phyloP scores from a whole-genome alignment of 176 grass and related monocot species.

The Rhynchospora pubera region DNA sequence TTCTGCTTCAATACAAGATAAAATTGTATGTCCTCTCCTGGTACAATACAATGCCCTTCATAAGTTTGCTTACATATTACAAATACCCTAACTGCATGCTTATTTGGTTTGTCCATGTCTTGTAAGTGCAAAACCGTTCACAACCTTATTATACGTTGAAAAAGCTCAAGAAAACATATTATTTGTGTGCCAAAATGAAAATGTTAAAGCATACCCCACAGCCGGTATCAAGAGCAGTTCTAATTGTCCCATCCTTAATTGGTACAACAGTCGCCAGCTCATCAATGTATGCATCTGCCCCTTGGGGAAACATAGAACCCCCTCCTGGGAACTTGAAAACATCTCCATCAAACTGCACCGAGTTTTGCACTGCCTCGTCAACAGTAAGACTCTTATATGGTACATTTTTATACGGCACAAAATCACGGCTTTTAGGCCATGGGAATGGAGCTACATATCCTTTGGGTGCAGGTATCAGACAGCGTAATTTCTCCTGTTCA shows the following conservation, averaged over 20 bases:
- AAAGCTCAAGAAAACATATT: background rate
- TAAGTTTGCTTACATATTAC: background rate
- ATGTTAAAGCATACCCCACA: constrained; percentile 59
- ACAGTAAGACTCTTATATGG: constrained; percentile 58
- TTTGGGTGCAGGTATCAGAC: constrained; percentile 72
- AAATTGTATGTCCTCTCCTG: background rate
- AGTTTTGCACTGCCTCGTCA: constrained; percentile 67
- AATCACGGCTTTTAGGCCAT: constrained; percentile 81
- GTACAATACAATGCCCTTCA: background rate
- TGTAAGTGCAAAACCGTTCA: background rate
- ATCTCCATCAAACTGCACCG: constrained; percentile 65
- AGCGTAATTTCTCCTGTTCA: constrained; percentile 55
- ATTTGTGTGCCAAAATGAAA: background rate
- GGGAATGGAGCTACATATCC: constrained; percentile 63
- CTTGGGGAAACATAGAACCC: constrained; percentile 68
- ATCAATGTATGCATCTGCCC: constrained; percentile 60
- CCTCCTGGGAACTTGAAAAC: constrained; percentile 74
- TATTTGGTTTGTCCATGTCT: background rate
- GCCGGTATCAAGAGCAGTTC: constrained; percentile 83
- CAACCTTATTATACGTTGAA: background rate
- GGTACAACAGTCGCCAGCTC: constrained; percentile 67
- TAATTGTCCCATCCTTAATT: constrained; percentile 57
- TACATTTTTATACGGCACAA: constrained; percentile 67
- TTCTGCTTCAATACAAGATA: too few species aligned
- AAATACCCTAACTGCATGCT: background rate